Evolutionary conservation across 148 eudicot genomes (phyloP).

Genomic region (Silene uniflora): DNA sequence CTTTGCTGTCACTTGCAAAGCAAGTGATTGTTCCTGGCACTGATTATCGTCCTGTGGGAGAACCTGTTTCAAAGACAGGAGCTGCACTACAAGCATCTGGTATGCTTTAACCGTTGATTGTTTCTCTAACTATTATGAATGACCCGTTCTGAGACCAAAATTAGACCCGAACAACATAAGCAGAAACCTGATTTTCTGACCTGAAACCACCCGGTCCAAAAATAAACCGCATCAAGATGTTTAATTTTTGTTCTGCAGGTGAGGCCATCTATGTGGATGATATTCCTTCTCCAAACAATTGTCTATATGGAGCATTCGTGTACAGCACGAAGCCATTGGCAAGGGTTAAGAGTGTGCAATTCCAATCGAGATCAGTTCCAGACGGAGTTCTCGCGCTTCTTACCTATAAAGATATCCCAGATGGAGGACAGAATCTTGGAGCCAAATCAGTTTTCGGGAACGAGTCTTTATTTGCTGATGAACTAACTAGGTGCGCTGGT

Average conservation of each 20-base stretch:
- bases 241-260: conserved; percentile 44
- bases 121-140: too few species aligned
- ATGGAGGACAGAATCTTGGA: conserved; percentile 69
- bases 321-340: conserved; percentile 86
- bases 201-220: too few species aligned
- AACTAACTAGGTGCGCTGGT: conserved; percentile 64
- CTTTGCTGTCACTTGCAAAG: conserved; percentile 53
- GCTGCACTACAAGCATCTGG: conserved; percentile 94
- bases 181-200: too few species aligned
- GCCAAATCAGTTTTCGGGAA: conserved; percentile 37
- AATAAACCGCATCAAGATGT: too few species aligned
- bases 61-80: conserved; percentile 63
- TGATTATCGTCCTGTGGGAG: conserved; percentile 72
- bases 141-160: too few species aligned
- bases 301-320: conserved; percentile 87
- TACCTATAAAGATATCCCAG: conserved; percentile 70
- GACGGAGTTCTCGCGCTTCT: conserved; percentile 49
- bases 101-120: conserved; percentile 24
- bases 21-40: conserved; percentile 52
- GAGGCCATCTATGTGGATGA: conserved; percentile 92
- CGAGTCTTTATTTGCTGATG: conserved; percentile 81
- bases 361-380: conserved; percentile 39
- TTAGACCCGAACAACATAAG: too few species aligned
- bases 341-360: conserved; percentile 49
- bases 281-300: conserved; percentile 82